phyloP scores from a whole-genome alignment of 345 rosid species.

The Citrus reticulata region DNA sequence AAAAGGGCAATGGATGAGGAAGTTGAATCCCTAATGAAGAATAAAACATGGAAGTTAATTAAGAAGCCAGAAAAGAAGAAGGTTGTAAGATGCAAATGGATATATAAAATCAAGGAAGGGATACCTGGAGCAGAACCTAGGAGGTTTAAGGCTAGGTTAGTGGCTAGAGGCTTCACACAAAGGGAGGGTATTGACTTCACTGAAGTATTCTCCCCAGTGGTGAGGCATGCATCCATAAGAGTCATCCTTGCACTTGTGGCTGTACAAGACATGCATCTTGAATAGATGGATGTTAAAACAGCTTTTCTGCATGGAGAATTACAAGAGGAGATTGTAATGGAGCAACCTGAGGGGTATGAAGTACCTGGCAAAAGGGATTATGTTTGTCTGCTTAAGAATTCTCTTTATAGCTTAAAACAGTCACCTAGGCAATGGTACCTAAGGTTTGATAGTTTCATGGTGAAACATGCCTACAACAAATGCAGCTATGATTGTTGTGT shows the following conservation, averaged over 20 bases:
- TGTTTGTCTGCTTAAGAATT: too few relatives aligned
- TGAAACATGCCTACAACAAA: too few relatives aligned
- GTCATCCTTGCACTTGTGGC: too few relatives aligned
- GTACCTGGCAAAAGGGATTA: too few relatives aligned
- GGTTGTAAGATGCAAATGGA: background rate
- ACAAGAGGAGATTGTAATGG: too few relatives aligned
- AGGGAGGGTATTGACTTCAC: fast-evolving
- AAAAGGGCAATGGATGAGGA: background rate
- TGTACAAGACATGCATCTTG: background rate
- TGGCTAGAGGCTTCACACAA: background rate
- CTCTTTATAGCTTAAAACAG: too few relatives aligned
- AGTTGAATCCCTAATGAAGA: background rate
- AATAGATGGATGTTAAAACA: background rate
- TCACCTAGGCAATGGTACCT: too few relatives aligned
- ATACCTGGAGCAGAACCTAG: background rate
- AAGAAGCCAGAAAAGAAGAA: background rate
- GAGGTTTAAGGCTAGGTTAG: background rate
- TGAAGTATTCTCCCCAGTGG: background rate
- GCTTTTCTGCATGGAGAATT: too few relatives aligned
- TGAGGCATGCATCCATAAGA: too few relatives aligned
- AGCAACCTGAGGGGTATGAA: too few relatives aligned
- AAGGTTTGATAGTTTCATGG: too few relatives aligned
- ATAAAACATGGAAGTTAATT: background rate
- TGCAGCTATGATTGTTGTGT: too few relatives aligned
- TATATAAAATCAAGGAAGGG: background rate